Base-by-base conservation (phyloP, 352 stramenopile genomes). In the Globisporangium lucens region DNA sequence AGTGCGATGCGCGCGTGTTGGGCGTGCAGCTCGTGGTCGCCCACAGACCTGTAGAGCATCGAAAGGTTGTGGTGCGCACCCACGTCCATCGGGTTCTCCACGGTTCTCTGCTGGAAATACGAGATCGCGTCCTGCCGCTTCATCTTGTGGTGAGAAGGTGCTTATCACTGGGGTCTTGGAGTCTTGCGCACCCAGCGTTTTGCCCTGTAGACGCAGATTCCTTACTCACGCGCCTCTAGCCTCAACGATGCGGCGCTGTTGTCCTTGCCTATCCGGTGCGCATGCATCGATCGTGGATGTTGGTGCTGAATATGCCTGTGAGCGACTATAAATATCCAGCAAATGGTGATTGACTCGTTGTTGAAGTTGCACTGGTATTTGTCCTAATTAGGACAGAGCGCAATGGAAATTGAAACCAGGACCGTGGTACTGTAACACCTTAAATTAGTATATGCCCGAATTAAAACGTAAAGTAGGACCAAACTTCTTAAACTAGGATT, bases 31-130 rank as follows among this genome's bases (percentile, higher is more conserved):
- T 77, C 72, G 20, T 69, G 64, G 61, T 90, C 75, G 9, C 78
- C 78, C 29, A 74, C 68, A 5, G 79, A 82, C n/a, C 68, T 75
- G 33, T 76, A 83, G 5, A 93, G 61, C 56, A 82, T 80, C n/a
- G 85, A 76, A 22, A 91, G 67, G 57, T 90, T 65, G 60, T 89
- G 82, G 56, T 89, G 79, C 27, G 79, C 80, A 66, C 75, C 74
- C 3, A 66, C 70, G 47, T 91, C 75, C 74, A 89, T 82, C 43
- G 84, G 71, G 61, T 90, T 82, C 33, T 80, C 69, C 8, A 80
- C 70, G 5, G 82, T 74, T 63, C 87, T 89, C 29, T 69, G 66
- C 63, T 82, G 76, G 71, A 90, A 93, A 68, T 87, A 81, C 67
- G 74, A 71, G 58, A 91, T 87, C 63, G 82, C 84, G 36, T 86